Percentiles rank a stretch among this genome's conserved stretches.
Conservation (phyloP, 108 stramenopile genomes). For the Cyclostephanos invisitatus region DNA sequence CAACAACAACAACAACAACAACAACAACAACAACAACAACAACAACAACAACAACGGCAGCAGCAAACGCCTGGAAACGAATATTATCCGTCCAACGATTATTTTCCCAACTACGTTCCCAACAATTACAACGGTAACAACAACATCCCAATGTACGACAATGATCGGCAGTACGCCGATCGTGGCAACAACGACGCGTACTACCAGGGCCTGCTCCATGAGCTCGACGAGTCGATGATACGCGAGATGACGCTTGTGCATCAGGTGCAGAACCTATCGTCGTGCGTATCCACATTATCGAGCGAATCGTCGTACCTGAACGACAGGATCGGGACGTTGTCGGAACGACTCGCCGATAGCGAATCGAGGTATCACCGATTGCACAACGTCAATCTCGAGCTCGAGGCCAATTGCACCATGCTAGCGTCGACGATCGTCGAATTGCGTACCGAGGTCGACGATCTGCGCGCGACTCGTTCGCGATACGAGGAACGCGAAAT, state of each 20-base stretch:
- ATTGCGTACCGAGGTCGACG: slow-evolving; percentile 54
- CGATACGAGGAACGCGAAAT: slow-evolving; percentile 32
- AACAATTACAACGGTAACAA: slow-evolving; percentile 15
- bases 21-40: slow-evolving; percentile 10
- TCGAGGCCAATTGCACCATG: slow-evolving; percentile 70
- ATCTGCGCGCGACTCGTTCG: slow-evolving; percentile 25
- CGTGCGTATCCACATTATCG: slow-evolving; percentile 19
- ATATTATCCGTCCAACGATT: background rate
- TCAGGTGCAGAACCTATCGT: slow-evolving; percentile 40
- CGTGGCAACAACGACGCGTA: slow-evolving; percentile 9
- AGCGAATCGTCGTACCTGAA: slow-evolving; percentile 21
- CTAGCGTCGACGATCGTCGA: slow-evolving; percentile 38
- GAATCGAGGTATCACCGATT: slow-evolving; percentile 60
- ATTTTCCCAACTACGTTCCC: slow-evolving; percentile 7
- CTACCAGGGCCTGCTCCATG: slow-evolving; percentile 38
- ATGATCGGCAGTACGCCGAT: slow-evolving; percentile 1
- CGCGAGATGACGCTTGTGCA: slow-evolving; percentile 48
- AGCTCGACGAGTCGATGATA: slow-evolving; percentile 46
- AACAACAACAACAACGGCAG: slow-evolving; percentile 3
- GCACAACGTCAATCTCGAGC: slow-evolving; percentile 59
- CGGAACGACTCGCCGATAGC: slow-evolving; percentile 73
- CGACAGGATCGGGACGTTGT: slow-evolving; percentile 58
- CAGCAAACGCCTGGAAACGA: background rate
- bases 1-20: slow-evolving; percentile 7
- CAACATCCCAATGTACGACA: background rate